Percentiles rank a stretch among this genome's conserved stretches.
phyloP scores from a whole-genome alignment of 768 basidiomycete species.

The Strobilomyces confusus region DNA sequence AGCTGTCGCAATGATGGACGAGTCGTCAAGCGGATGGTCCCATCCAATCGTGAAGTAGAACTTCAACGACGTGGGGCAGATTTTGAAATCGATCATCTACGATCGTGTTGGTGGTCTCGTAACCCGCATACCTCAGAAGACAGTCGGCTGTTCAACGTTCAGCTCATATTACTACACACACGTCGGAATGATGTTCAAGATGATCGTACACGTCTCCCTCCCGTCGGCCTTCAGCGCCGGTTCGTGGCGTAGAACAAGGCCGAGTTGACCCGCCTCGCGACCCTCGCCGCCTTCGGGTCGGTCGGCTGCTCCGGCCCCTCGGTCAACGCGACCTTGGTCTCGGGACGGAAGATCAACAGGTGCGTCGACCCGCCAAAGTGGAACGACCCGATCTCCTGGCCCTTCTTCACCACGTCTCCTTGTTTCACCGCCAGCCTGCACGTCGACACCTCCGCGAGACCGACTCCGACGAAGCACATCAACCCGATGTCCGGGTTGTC shows the following conservation, averaged over 20 bases:
- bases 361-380: conserved; percentile 61
- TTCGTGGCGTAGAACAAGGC: background rate
- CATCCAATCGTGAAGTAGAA: too few relatives aligned
- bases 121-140: too few relatives aligned
- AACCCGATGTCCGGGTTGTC: conserved; percentile 52
- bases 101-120: too few relatives aligned
- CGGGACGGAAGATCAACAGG: conserved; percentile 41
- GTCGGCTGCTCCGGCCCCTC: background rate
- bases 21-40: too few relatives aligned
- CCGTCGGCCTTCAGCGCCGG: background rate
- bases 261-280: background rate
- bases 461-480: conserved; percentile 56
- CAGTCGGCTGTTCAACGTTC: too few relatives aligned
- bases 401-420: conserved; percentile 45
- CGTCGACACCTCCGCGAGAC: conserved; percentile 64
- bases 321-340: conserved; percentile 20
- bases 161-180: too few relatives aligned
- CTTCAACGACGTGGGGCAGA: too few relatives aligned
- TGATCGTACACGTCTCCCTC: too few relatives aligned
- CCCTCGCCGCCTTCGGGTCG: background rate
- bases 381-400: conserved; percentile 59
- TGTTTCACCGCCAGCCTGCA: conserved; percentile 45
- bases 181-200: too few relatives aligned
- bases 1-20: too few relatives aligned
- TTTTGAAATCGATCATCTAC: too few relatives aligned